Evolutionary conservation across 768 basidiomycete species (phyloP).

Genomic region (Mycena amicta): DNA sequence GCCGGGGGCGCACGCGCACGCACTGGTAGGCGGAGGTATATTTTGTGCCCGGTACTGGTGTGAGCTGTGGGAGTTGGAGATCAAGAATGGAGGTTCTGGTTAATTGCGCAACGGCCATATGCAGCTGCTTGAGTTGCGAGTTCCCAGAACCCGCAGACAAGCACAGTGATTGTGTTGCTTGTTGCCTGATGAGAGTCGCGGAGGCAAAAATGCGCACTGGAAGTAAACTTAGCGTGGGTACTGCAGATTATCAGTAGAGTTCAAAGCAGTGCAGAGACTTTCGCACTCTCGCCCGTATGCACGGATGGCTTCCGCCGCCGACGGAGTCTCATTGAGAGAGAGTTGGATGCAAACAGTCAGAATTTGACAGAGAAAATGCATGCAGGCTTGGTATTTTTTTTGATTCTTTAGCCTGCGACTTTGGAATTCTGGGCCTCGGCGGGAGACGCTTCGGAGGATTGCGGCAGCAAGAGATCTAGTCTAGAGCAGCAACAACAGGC

Average conservation of each 20-base stretch:
- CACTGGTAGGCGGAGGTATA: neutral
- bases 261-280: too few species aligned
- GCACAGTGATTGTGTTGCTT: neutral
- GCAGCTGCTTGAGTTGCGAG: neutral
- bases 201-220: neutral
- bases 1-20: neutral
- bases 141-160: neutral
- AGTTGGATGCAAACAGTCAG: too few species aligned
- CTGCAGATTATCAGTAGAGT: neutral
- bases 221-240: neutral
- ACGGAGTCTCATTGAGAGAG: too few species aligned
- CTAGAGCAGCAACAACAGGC: neutral
- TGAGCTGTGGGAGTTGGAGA: too few species aligned
- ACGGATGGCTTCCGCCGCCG: too few species aligned
- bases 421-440: too few species aligned
- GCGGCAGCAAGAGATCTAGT: neutral
- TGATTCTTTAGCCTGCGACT: too few species aligned
- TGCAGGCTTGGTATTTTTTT: too few species aligned
- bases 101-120: neutral
- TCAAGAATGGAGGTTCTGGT: too few species aligned
- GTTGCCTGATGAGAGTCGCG: neutral
- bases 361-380: too few species aligned
- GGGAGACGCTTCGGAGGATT: too few species aligned
- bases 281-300: too few species aligned
- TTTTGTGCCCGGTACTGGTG: neutral